Evolutionary conservation across 2,329 filamentous ascomycete genomes (phyloP).

Genomic region (Acephala macrosclerotiorum): DNA sequence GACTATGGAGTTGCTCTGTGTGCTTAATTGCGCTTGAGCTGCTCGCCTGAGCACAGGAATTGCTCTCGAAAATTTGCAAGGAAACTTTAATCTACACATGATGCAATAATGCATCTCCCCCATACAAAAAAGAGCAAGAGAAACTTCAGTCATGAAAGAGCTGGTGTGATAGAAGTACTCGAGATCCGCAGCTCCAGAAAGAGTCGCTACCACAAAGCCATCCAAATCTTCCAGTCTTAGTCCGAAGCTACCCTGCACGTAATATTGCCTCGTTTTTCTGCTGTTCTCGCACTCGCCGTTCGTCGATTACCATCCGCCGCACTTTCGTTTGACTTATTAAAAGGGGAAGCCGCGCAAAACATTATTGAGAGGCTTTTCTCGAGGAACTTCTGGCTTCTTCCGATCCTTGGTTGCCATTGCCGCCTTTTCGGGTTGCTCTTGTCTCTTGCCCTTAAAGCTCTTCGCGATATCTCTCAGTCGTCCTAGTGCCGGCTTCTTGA

Average conservation of each 20-base stretch:
- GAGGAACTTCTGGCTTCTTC: too few relatives aligned
- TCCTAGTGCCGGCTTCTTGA: not conserved
- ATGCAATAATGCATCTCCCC: not conserved
- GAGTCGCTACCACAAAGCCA: not conserved
- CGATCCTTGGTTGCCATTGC: not conserved
- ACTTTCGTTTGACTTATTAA: not conserved
- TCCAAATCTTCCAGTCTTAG: not conserved
- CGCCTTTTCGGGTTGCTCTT: conserved; percentile 3
- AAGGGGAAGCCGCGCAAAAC: not conserved
- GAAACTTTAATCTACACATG: not conserved
- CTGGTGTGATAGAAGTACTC: not conserved
- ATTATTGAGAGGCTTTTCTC: too few relatives aligned
- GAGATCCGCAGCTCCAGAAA: not conserved
- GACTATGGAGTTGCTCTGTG: not conserved
- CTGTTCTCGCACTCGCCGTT: not conserved
- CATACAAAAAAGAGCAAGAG: not conserved
- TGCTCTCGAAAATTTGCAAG: not conserved
- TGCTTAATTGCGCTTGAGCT: not conserved
- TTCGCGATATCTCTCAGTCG: conserved; percentile 8
- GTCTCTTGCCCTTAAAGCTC: conserved; percentile 13
- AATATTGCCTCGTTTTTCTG: not conserved
- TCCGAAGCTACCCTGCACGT: not conserved
- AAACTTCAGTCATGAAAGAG: not conserved
- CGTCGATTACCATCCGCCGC: too few relatives aligned
- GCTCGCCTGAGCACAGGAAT: not conserved